Percentiles rank a stretch among this genome's conserved stretches.
These are phyloP conservation scores for Sporothrix protearum DNA, from an alignment of 2,329 filamentous ascomycete species.

Conservation along the genomic window DNA sequence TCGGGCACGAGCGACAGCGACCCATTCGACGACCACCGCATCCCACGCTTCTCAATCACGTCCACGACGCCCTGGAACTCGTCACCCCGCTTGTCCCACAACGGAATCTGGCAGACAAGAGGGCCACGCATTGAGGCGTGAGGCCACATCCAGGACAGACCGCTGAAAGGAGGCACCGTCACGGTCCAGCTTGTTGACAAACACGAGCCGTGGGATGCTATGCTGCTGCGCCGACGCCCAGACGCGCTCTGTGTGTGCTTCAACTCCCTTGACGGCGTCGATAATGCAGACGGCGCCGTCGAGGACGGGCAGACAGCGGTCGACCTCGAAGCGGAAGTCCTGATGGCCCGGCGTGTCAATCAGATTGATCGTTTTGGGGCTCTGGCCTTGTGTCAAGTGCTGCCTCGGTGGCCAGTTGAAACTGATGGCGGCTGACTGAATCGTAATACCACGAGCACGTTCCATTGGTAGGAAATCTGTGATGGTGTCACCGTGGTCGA, in stretches of 20 bases:
- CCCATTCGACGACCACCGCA: slow-evolving; percentile 60
- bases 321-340: slow-evolving; percentile 95
- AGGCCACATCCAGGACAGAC: slow-evolving; percentile 80
- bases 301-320: slow-evolving; percentile 65
- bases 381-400: slow-evolving; percentile 35
- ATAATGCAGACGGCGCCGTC: slow-evolving; percentile 39
- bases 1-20: slow-evolving; percentile 34
- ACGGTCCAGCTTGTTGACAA: slow-evolving; percentile 81
- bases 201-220: slow-evolving; percentile 75
- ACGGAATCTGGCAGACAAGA: slow-evolving; percentile 89
- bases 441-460: slow-evolving; percentile 88
- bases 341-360: slow-evolving; percentile 97
- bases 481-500: slow-evolving; percentile 93
- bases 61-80: slow-evolving; percentile 78
- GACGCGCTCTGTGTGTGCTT: slow-evolving; percentile 94
- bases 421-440: slow-evolving; percentile 94
- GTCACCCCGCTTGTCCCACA: slow-evolving; percentile 82
- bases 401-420: slow-evolving; percentile 74
- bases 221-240: slow-evolving; percentile 89
- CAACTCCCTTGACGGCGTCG: slow-evolving; percentile 55
- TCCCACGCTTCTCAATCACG: slow-evolving; percentile 68
- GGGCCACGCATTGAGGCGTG: slow-evolving; percentile 81
- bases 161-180: slow-evolving; percentile 78
- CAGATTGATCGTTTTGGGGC: slow-evolving; percentile 71
- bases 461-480: slow-evolving; percentile 96